These are phyloP conservation scores for Holtermannia corniformis DNA, from an alignment of 768 basidiomycete genomes.

Conservation along the genomic window DNA sequence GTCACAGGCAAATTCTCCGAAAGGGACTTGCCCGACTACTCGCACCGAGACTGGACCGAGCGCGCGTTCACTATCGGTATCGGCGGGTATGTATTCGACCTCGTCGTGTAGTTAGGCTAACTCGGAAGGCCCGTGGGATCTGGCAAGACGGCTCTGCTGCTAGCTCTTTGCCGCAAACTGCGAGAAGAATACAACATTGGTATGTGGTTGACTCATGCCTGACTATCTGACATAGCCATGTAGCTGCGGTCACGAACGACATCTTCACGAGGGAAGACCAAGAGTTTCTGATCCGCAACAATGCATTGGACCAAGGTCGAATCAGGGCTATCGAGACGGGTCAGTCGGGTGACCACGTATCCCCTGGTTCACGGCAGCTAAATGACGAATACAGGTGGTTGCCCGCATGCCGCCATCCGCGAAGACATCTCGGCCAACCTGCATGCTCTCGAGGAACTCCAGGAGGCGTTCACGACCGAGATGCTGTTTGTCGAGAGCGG, in stretches of 20 bases:
- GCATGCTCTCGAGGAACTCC: slow-evolving; percentile 87
- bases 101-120: background rate
- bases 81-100: slow-evolving; percentile 62
- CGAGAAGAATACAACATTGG: slow-evolving; percentile 85
- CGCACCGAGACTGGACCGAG: slow-evolving; percentile 73
- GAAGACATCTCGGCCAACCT: slow-evolving; percentile 98
- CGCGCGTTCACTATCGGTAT: slow-evolving; percentile 96
- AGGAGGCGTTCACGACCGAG: slow-evolving; percentile 81
- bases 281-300: slow-evolving; percentile 89
- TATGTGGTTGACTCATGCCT: slow-evolving; percentile 39
- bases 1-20: slow-evolving; percentile 78
- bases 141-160: slow-evolving; percentile 88
- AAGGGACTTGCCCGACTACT: slow-evolving; percentile 83
- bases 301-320: slow-evolving; percentile 67
- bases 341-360: background rate
- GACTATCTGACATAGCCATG: background rate
- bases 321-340: slow-evolving; percentile 97
- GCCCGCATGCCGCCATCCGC: slow-evolving; percentile 94
- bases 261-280: slow-evolving; percentile 99
- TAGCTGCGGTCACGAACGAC: slow-evolving; percentile 96
- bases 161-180: slow-evolving; percentile 74
- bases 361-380: background rate
- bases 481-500: slow-evolving; percentile 91
- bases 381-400: slow-evolving; percentile 49
- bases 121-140: slow-evolving; percentile 86